Conservation (phyloP, 768 basidiomycete genomes). For the Podaxis pistillaris region DNA sequence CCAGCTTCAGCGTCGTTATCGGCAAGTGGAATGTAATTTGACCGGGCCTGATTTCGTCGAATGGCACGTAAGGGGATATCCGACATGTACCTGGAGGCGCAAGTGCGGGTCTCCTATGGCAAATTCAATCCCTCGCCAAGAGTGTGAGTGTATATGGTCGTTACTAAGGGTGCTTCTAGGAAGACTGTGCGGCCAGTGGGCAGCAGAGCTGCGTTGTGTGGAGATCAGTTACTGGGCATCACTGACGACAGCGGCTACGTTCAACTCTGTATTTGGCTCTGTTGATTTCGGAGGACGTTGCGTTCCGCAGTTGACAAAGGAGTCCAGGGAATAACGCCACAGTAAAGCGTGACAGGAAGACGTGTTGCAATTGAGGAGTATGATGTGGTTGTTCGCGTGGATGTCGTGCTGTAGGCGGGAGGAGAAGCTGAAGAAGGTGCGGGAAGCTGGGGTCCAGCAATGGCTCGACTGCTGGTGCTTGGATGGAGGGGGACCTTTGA, state of each 20-base stretch:
- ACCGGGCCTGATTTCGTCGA: conserved; percentile 47
- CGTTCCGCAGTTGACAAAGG: too few relatives aligned
- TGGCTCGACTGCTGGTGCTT: too few relatives aligned
- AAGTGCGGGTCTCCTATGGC: not conserved
- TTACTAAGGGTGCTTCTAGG: conserved; percentile 3
- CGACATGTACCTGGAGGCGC: conserved; percentile 43
- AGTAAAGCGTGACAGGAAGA: too few relatives aligned
- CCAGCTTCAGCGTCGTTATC: conserved; percentile 19
- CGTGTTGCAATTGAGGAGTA: too few relatives aligned
- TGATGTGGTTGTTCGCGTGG: too few relatives aligned
- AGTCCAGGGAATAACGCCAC: too few relatives aligned
- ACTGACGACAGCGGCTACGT: conserved; percentile 1
- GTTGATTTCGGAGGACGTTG: conserved; percentile 11
- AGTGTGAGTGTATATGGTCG: not conserved
- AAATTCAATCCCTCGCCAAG: not conserved
- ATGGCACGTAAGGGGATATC: conserved; percentile 71
- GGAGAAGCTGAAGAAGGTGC: too few relatives aligned
- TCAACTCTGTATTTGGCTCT: conserved; percentile 5
- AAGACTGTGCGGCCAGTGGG: not conserved
- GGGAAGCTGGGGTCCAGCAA: too few relatives aligned
- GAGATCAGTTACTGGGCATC: not conserved
- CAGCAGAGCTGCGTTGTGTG: not conserved
- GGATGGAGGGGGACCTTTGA: too few relatives aligned
- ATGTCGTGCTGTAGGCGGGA: too few relatives aligned
- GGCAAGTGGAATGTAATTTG: conserved; percentile 45